Conservation (phyloP, 2,329 filamentous ascomycete species). For the Diplocarpon rosae region DNA sequence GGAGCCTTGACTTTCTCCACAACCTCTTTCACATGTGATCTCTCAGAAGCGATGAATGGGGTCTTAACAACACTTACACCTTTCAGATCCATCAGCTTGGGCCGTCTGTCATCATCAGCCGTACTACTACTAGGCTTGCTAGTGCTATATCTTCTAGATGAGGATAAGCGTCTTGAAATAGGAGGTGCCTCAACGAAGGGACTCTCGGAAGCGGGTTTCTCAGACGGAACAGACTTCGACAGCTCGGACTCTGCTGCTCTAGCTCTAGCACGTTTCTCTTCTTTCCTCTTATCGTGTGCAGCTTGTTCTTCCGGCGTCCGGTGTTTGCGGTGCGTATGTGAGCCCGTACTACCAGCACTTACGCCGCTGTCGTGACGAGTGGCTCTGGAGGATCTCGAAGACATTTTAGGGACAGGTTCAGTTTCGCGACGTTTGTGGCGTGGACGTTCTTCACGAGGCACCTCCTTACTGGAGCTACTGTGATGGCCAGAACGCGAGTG, state of each 20-base stretch:
- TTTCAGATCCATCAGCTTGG: conserved; percentile 15
- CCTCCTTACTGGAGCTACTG: conserved; percentile 12
- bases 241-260: conserved; percentile 9
- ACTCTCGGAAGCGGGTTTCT: conserved; percentile 11
- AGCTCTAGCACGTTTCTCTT: conserved; percentile 16
- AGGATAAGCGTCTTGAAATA: conserved; percentile 11
- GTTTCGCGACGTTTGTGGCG: conserved; percentile 18
- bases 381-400: conserved; percentile 13
- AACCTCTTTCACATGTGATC: conserved; percentile 16
- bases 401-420: conserved; percentile 6
- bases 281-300: conserved; percentile 24
- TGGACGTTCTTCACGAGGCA: conserved; percentile 6
- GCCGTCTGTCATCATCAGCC: conserved; percentile 12
- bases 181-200: conserved; percentile 1
- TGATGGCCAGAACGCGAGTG: conserved; percentile 16
- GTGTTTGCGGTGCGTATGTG: conserved; percentile 16
- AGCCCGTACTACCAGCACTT: conserved; percentile 18
- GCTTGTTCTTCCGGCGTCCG: conserved; percentile 24
- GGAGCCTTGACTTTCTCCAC: conserved; percentile 9
- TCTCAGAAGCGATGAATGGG: conserved; percentile 17
- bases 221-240: conserved; percentile 1
- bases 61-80: conserved; percentile 22
- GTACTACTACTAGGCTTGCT: conserved; percentile 7
- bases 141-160: conserved; percentile 13
- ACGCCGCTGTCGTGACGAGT: conserved; percentile 23